Evolutionary conservation across 2,329 filamentous ascomycete genomes (phyloP).

Genomic region (Hirsutella thompsonii): DNA sequence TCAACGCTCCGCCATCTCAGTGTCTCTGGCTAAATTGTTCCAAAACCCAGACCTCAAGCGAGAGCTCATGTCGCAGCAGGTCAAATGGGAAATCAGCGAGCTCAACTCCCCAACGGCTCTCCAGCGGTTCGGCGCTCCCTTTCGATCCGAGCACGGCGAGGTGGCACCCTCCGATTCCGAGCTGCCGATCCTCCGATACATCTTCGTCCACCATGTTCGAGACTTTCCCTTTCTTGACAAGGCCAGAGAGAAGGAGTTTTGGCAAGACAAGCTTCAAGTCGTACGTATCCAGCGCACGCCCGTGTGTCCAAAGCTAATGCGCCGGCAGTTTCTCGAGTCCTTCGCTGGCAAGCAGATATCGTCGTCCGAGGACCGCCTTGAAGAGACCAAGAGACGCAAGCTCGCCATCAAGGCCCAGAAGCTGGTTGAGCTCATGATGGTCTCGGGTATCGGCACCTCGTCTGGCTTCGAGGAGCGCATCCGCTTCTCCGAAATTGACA

Average conservation of each 20-base stretch:
- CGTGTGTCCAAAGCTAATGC: neutral
- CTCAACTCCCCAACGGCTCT: slow-evolving; percentile 91
- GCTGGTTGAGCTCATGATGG: slow-evolving; percentile 98
- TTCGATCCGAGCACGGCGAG: slow-evolving; percentile 84
- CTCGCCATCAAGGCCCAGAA: slow-evolving; percentile 88
- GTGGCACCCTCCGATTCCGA: slow-evolving; percentile 89
- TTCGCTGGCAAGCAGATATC: slow-evolving; percentile 97
- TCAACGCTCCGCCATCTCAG: neutral
- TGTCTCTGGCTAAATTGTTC: slow-evolving; percentile 8
- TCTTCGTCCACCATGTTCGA: slow-evolving; percentile 95
- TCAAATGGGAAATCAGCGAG: slow-evolving; percentile 79
- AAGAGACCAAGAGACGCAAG: slow-evolving; percentile 92
- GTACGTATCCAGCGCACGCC: slow-evolving; percentile 33
- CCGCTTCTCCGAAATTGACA: slow-evolving; percentile 90
- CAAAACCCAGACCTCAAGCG: slow-evolving; percentile 68
- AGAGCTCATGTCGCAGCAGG: slow-evolving; percentile 84
- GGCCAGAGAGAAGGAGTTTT: slow-evolving; percentile 96
- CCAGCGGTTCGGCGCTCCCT: slow-evolving; percentile 89
- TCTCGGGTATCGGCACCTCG: slow-evolving; percentile 87
- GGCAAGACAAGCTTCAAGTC: slow-evolving; percentile 95
- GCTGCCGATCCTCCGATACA: slow-evolving; percentile 83
- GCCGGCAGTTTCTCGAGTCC: slow-evolving; percentile 73
- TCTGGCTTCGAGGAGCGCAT: slow-evolving; percentile 97
- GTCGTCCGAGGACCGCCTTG: slow-evolving; percentile 86
- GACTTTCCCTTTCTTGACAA: slow-evolving; percentile 97